Conservation (phyloP, 1,139 yeast genomes). For the Sugiyamaella grinbergsii region DNA sequence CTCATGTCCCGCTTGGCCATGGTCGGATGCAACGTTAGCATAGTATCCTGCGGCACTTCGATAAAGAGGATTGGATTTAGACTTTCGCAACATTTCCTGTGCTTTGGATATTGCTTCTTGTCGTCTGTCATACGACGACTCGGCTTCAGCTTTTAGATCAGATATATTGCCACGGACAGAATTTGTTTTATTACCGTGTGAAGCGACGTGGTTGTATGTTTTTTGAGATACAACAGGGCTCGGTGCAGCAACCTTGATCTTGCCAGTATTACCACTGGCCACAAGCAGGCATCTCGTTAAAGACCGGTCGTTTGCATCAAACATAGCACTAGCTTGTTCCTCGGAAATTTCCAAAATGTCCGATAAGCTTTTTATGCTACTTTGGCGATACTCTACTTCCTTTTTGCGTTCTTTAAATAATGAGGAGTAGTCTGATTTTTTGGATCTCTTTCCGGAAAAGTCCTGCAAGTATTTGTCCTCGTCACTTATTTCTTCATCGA, state of each 20-base stretch:
- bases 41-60: constrained; percentile 37
- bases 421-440: neutral
- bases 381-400: constrained; percentile 6
- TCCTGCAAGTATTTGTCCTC: constrained; percentile 16
- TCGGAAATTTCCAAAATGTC: constrained; percentile 14
- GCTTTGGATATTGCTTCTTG: constrained; percentile 19
- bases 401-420: constrained; percentile 4
- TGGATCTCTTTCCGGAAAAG: neutral
- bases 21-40: constrained; percentile 30
- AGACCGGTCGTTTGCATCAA: constrained; percentile 19
- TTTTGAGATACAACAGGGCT: neutral
- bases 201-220: constrained; percentile 1
- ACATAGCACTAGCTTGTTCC: constrained; percentile 18
- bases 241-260: neutral
- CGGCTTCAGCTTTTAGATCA: constrained; percentile 1
- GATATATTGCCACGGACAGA: neutral
- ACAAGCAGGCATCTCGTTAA: constrained; percentile 17
- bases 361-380: constrained; percentile 3
- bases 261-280: neutral
- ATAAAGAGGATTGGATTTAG: constrained; percentile 34
- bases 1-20: constrained; percentile 23
- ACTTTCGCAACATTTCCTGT: constrained; percentile 29
- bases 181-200: neutral
- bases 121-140: constrained; percentile 6
- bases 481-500: constrained; percentile 26